Conservation (phyloP, 306 rosid species). For the Boehmeria nivea region DNA sequence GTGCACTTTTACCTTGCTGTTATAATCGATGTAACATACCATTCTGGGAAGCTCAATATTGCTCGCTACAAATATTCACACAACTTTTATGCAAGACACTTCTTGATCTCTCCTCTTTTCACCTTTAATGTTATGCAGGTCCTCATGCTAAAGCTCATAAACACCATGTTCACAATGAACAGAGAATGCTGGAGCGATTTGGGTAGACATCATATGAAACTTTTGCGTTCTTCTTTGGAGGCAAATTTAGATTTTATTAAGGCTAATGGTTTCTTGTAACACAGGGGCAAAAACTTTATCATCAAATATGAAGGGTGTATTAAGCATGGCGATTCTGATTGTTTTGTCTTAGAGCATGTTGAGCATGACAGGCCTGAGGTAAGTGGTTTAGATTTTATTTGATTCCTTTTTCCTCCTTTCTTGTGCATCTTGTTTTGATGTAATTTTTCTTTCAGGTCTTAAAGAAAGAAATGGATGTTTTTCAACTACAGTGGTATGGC, state of each 20-base stretch:
- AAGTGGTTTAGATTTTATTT: constrained; percentile 7
- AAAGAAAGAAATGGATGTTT: constrained; percentile 63
- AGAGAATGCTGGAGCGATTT: constrained; percentile 65
- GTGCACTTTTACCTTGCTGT: too few species aligned
- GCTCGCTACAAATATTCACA: not conserved
- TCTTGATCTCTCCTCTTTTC: not conserved
- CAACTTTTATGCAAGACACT: too few species aligned
- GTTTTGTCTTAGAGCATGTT: constrained; percentile 74
- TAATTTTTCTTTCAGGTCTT: constrained; percentile 47
- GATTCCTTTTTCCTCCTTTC: not conserved
- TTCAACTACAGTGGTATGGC: constrained; percentile 74
- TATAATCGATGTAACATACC: too few species aligned
- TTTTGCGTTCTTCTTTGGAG: not conserved
- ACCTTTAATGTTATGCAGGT: constrained; percentile 38
- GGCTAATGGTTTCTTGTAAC: constrained; percentile 18
- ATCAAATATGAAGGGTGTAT: constrained; percentile 54
- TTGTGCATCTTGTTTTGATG: constrained; percentile 4
- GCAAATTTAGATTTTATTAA: constrained; percentile 1
- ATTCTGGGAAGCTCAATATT: too few species aligned
- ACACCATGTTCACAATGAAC: constrained; percentile 55
- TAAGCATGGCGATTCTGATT: constrained; percentile 39
- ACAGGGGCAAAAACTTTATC: constrained; percentile 56
- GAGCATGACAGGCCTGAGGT: constrained; percentile 95
- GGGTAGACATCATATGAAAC: constrained; percentile 36
- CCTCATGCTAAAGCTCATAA: constrained; percentile 58